These are phyloP conservation scores for Myxozyma vanderwaltii DNA, from an alignment of 805 yeast genomes.

Conservation along the genomic window DNA sequence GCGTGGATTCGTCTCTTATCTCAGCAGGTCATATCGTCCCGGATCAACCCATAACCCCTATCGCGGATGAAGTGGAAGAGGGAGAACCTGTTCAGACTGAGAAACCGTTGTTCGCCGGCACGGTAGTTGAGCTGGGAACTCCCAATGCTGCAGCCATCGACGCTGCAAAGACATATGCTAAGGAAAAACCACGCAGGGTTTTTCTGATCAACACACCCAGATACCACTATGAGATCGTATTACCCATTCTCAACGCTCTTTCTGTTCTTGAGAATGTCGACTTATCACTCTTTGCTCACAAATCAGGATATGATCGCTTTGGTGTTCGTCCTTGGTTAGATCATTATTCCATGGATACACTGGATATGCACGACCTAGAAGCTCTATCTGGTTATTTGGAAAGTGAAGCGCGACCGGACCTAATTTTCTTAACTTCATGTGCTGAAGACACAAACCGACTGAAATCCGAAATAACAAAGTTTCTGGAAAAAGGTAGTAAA, in stretches of 20 bases:
- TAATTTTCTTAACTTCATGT: conserved; percentile 29
- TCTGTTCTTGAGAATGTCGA: conserved; percentile 9
- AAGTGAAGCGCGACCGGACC: conserved; percentile 17
- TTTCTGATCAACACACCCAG: conserved; percentile 26
- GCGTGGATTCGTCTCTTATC: background rate
- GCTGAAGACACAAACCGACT: conserved; percentile 20
- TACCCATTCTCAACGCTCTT: conserved; percentile 24
- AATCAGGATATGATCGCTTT: conserved; percentile 15
- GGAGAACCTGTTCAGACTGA: background rate
- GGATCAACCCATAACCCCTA: background rate
- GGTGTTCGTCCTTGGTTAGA: conserved; percentile 28
- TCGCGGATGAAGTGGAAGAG: background rate
- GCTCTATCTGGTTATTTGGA: background rate
- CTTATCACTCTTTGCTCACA: conserved; percentile 14
- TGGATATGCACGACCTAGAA: conserved; percentile 7
- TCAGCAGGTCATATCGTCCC: conserved; percentile 11
- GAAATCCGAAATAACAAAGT: background rate
- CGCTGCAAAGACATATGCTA: conserved; percentile 2
- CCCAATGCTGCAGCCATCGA: background rate
- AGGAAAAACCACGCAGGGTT: conserved; percentile 1
- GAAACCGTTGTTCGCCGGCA: conserved; percentile 1
- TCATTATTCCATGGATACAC: conserved; percentile 6
- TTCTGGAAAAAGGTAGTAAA: conserved; percentile 15
- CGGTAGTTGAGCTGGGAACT: background rate
- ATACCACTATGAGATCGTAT: conserved; percentile 30